A percentile compares a stretch with the other conserved stretches of the same genome.
Evolutionary conservation across 2,329 filamentous ascomycete genomes (phyloP).

Genomic region (Ophiostoma sp.): DNA sequence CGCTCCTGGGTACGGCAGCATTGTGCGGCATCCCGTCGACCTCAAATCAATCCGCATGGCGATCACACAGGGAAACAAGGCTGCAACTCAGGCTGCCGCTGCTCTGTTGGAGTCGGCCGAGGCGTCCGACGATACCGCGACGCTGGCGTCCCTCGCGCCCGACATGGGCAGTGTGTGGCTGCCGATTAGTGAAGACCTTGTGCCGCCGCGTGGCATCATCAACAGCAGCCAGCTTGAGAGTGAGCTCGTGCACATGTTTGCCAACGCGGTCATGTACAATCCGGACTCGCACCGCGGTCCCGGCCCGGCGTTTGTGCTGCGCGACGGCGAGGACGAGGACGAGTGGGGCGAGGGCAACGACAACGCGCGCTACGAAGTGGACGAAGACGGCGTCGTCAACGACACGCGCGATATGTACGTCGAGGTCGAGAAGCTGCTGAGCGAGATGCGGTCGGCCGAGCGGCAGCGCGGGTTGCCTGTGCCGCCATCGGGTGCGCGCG

Average conservation of each 20-base stretch:
- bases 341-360: slow-evolving; percentile 35
- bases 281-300: slow-evolving; percentile 69
- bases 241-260: slow-evolving; percentile 93
- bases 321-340: slow-evolving; percentile 37
- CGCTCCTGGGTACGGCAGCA: slow-evolving; percentile 67
- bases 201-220: slow-evolving; percentile 83
- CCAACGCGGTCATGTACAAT: slow-evolving; percentile 98
- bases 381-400: slow-evolving; percentile 81
- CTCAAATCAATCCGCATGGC: slow-evolving; percentile 71
- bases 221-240: slow-evolving; percentile 90
- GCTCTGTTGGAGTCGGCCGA: slow-evolving; percentile 56
- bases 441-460: slow-evolving; percentile 70
- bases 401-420: slow-evolving; percentile 86
- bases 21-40: slow-evolving; percentile 70
- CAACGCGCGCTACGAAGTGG: slow-evolving; percentile 56
- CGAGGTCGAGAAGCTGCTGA: slow-evolving; percentile 74
- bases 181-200: slow-evolving; percentile 66
- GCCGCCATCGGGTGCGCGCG: slow-evolving; percentile 29
- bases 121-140: neutral
- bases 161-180: slow-evolving; percentile 55
- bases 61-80: slow-evolving; percentile 66
- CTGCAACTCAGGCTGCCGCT: slow-evolving; percentile 55
- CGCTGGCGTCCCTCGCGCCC: neutral
- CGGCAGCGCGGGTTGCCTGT: slow-evolving; percentile 43
- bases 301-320: slow-evolving; percentile 54